Evolutionary conservation across 768 basidiomycete genomes (phyloP).

Genomic region (Podaxis sp.): DNA sequence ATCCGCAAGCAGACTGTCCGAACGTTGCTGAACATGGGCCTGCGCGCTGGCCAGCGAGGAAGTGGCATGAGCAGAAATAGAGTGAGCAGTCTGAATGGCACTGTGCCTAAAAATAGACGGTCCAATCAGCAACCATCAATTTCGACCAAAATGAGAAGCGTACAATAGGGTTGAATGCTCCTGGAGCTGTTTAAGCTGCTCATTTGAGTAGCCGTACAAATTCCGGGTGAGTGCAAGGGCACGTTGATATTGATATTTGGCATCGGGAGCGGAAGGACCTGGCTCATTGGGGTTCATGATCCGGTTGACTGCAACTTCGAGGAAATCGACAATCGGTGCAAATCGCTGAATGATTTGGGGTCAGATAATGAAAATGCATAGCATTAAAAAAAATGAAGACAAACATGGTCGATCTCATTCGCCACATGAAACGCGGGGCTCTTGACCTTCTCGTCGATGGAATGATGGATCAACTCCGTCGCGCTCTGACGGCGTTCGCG

Average conservation of each 20-base stretch:
- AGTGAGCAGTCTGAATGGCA: constrained; percentile 65
- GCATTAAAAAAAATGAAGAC: constrained; percentile 21
- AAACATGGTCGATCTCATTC: constrained; percentile 71
- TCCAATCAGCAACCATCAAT: constrained; percentile 6
- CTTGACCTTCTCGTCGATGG: constrained; percentile 57
- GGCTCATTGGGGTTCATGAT: constrained; percentile 45
- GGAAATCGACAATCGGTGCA: constrained; percentile 71
- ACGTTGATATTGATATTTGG: constrained; percentile 78
- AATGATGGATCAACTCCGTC: constrained; percentile 39
- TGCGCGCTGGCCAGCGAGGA: constrained; percentile 55
- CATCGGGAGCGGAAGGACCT: constrained; percentile 45
- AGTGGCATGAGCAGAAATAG: constrained; percentile 58
- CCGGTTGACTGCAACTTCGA: constrained; percentile 54
- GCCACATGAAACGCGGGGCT: constrained; percentile 61
- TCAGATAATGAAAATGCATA: constrained; percentile 13
- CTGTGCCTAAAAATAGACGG: constrained; percentile 47
- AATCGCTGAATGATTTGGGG: constrained; percentile 45
- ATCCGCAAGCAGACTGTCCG: constrained; percentile 64
- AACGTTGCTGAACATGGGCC: constrained; percentile 54
- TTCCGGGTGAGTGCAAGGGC: constrained; percentile 63
- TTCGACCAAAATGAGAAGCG: constrained; percentile 22
- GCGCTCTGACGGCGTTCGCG: constrained; percentile 55
- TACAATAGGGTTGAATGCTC: constrained; percentile 65
- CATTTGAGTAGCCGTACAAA: constrained; percentile 62
- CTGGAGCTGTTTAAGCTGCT: constrained; percentile 71